A percentile compares a stretch with the other conserved stretches of the same genome.
These are phyloP conservation scores for Myotisia sp. DNA, from an alignment of 2,329 filamentous ascomycete genomes.

Conservation along the genomic window DNA sequence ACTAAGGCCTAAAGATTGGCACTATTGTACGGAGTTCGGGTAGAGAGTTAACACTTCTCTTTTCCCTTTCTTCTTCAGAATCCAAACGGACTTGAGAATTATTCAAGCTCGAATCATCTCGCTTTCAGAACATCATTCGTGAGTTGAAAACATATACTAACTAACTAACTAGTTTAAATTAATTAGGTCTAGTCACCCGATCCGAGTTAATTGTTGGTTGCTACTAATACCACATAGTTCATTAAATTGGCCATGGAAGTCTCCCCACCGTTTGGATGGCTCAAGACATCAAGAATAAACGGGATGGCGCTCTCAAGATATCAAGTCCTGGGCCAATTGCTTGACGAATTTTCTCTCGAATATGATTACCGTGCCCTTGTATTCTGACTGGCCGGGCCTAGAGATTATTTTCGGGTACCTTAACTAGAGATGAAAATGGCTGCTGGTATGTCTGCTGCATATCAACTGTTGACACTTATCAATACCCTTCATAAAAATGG, in stretches of 20 bases:
- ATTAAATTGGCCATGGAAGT: slow-evolving; percentile 7
- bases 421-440: slow-evolving; percentile 3
- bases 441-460: slow-evolving; percentile 8
- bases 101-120: no score
- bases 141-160: no score
- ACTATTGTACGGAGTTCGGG: no score
- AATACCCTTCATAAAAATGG: slow-evolving; percentile 7
- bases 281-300: slow-evolving; percentile 5
- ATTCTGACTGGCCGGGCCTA: slow-evolving; percentile 2
- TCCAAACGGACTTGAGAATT: no score
- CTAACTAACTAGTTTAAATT: no score
- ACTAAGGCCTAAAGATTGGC: no score
- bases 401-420: not conserved
- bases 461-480: slow-evolving; percentile 7
- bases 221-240: slow-evolving; percentile 8
- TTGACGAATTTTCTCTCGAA: slow-evolving; percentile 6
- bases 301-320: slow-evolving; percentile 8
- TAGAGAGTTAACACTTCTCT: no score
- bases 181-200: no score
- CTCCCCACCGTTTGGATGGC: slow-evolving; percentile 9
- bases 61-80: no score
- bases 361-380: slow-evolving; percentile 4
- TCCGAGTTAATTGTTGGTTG: no score
- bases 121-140: no score
- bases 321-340: slow-evolving; percentile 5